These are phyloP conservation scores for Corylus heterophylla DNA, from an alignment of 306 rosid species.

Conservation along the genomic window DNA sequence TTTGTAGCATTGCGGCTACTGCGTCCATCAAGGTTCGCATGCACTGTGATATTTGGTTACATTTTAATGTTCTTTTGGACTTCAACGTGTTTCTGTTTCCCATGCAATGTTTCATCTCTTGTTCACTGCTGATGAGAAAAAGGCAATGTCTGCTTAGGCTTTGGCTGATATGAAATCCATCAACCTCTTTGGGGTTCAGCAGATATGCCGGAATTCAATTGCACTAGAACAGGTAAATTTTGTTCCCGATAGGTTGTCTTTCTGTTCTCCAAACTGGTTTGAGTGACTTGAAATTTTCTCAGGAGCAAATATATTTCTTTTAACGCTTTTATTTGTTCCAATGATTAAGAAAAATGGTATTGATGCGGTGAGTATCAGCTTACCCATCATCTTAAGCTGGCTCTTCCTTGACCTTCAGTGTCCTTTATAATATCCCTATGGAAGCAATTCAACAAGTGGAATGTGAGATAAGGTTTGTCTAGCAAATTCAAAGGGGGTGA, in stretches of 20 bases:
- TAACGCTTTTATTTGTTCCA: not conserved
- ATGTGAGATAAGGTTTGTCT: not conserved
- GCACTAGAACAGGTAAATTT: constrained; percentile 91
- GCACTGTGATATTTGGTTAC: too few relatives aligned
- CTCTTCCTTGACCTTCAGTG: constrained; percentile 1
- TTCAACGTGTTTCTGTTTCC: constrained; percentile 15
- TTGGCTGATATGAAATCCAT: constrained; percentile 85
- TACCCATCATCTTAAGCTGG: not conserved
- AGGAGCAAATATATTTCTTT: not conserved
- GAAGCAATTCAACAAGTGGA: not conserved
- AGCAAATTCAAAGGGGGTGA: not conserved
- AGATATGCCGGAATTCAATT: constrained; percentile 92
- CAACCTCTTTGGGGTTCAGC: constrained; percentile 99
- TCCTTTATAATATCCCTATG: not conserved
- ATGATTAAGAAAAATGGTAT: not conserved
- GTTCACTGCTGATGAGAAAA: constrained; percentile 35
- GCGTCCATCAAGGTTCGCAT: constrained; percentile 66
- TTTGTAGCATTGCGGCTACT: constrained; percentile 84
- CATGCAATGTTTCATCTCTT: constrained; percentile 17
- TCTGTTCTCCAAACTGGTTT: constrained; percentile 4
- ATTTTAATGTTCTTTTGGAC: not conserved
- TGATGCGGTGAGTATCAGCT: not conserved
- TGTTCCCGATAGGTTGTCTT: not conserved
- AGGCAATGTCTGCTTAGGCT: constrained; percentile 54
- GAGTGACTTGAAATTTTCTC: not conserved